Evolutionary conservation across 768 basidiomycete species (phyloP).

Genomic region (Sporobolomyces pararoseus): DNA sequence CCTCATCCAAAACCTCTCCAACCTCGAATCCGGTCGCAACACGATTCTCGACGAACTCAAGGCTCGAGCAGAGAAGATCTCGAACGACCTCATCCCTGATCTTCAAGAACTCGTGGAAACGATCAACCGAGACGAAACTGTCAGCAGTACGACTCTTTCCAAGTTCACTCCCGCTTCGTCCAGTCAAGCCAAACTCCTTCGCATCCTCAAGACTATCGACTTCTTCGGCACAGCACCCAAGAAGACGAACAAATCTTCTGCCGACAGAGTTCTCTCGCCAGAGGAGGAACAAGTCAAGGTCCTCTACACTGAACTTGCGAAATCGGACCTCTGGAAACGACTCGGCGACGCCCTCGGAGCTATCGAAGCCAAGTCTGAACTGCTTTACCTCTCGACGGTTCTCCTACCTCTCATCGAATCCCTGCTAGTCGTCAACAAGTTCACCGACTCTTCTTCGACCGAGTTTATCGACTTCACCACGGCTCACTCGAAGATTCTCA

Average conservation of each 20-base stretch:
- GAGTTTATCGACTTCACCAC: slow-evolving; percentile 40
- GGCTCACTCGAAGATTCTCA: slow-evolving; percentile 59
- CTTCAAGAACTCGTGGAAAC: slow-evolving; percentile 69
- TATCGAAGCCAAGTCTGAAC: slow-evolving; percentile 73
- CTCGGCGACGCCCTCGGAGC: slow-evolving; percentile 82
- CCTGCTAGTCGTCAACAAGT: slow-evolving; percentile 50
- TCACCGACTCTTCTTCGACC: slow-evolving; percentile 41
- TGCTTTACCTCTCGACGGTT: slow-evolving; percentile 84
- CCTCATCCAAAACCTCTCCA: slow-evolving; percentile 86
- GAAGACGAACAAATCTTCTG: slow-evolving; percentile 4
- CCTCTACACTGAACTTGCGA: slow-evolving; percentile 88
- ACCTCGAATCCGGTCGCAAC: slow-evolving; percentile 80
- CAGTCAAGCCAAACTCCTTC: slow-evolving; percentile 88
- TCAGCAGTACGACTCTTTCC: slow-evolving; percentile 54
- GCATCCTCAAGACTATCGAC: slow-evolving; percentile 94
- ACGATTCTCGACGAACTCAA: slow-evolving; percentile 84
- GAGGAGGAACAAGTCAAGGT: slow-evolving; percentile 57
- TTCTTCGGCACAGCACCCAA: slow-evolving; percentile 48
- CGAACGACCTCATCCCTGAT: slow-evolving; percentile 67
- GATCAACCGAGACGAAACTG: slow-evolving; percentile 53
- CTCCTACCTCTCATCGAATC: slow-evolving; percentile 91
- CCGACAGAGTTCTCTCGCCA: slow-evolving; percentile 19
- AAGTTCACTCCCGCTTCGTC: slow-evolving; percentile 93
- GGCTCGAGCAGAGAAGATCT: slow-evolving; percentile 80
- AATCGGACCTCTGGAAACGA: slow-evolving; percentile 79